Evolutionary conservation across 2,329 filamentous ascomycete species (phyloP).

Genomic region (Amauroascus verrucosus): DNA sequence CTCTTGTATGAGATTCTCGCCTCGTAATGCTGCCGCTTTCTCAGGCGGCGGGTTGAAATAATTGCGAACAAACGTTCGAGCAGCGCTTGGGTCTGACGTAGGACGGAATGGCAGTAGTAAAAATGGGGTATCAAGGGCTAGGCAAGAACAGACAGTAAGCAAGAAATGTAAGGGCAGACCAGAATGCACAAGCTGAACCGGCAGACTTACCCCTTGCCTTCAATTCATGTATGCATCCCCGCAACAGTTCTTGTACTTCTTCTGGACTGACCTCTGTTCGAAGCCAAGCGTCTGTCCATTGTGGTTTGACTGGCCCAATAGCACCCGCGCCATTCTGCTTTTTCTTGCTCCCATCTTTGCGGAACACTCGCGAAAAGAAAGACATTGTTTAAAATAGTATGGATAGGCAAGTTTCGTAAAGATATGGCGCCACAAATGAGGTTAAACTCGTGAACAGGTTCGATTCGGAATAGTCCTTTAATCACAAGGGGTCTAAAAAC

Average conservation of each 20-base stretch:
- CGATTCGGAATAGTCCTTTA: neutral
- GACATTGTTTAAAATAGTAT: conserved; percentile 37
- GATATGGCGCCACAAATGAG: neutral
- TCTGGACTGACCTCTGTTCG: conserved; percentile 74
- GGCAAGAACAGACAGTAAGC: conserved; percentile 22
- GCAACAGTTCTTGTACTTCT: conserved; percentile 79
- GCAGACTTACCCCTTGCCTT: conserved; percentile 72
- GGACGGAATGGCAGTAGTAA: conserved; percentile 89
- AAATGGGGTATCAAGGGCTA: conserved; percentile 83
- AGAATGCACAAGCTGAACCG: conserved; percentile 13
- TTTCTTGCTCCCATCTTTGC: conserved; percentile 56
- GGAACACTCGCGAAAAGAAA: conserved; percentile 55
- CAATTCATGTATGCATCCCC: conserved; percentile 77
- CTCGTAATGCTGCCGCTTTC: conserved; percentile 47
- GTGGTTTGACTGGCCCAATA: conserved; percentile 55
- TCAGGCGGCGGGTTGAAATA: conserved; percentile 68
- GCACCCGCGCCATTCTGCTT: conserved; percentile 43
- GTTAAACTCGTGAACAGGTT: neutral
- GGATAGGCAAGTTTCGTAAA: neutral
- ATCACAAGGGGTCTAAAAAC: neutral
- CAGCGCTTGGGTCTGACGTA: conserved; percentile 80
- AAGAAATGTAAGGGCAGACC: conserved; percentile 14
- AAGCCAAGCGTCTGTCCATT: conserved; percentile 80
- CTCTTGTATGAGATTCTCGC: conserved; percentile 68
- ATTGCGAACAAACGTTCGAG: conserved; percentile 83